phyloP scores from a whole-genome alignment of 371 early-diverging fungal species.

The Conidiobolus incongruus region DNA sequence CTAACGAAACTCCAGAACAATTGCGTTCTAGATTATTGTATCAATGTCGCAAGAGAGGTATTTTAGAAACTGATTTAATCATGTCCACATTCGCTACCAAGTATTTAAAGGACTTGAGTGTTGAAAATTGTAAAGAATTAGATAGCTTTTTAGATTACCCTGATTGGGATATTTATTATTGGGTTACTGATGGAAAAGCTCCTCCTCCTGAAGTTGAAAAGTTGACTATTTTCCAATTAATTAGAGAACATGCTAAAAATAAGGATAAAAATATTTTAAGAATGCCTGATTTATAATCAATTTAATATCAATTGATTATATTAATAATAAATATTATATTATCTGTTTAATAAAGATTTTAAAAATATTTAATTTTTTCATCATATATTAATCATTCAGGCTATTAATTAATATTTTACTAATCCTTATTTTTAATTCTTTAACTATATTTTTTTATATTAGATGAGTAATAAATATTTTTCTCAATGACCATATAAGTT shows the following conservation, averaged over 20 bases:
- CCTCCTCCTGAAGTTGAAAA: constrained; percentile 27
- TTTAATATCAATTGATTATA: no score
- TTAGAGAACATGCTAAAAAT: constrained; percentile 40
- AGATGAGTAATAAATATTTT: no score
- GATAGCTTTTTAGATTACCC: constrained; percentile 73
- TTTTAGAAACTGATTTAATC: constrained; percentile 79
- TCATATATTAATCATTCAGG: no score
- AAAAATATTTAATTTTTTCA: no score
- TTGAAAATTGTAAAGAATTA: constrained; percentile 39
- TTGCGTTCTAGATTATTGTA: constrained; percentile 43
- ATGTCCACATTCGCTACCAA: constrained; percentile 68
- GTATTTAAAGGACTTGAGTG: constrained; percentile 23
- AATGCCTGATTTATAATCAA: constrained; percentile 43
- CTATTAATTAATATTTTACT: no score
- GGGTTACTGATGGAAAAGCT: constrained; percentile 46
- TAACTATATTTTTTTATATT: no score
- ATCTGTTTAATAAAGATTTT: no score
- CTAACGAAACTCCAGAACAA: neutral
- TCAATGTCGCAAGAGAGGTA: constrained; percentile 83
- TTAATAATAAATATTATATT: no score
- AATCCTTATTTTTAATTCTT: no score
- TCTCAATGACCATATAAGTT: no score
- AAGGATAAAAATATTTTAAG: constrained; percentile 34
- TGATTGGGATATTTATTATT: constrained; percentile 94
- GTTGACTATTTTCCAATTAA: constrained; percentile 27